These are phyloP conservation scores for Parascedosporium putredinis DNA, from an alignment of 2,329 filamentous ascomycete genomes.

Conservation along the genomic window DNA sequence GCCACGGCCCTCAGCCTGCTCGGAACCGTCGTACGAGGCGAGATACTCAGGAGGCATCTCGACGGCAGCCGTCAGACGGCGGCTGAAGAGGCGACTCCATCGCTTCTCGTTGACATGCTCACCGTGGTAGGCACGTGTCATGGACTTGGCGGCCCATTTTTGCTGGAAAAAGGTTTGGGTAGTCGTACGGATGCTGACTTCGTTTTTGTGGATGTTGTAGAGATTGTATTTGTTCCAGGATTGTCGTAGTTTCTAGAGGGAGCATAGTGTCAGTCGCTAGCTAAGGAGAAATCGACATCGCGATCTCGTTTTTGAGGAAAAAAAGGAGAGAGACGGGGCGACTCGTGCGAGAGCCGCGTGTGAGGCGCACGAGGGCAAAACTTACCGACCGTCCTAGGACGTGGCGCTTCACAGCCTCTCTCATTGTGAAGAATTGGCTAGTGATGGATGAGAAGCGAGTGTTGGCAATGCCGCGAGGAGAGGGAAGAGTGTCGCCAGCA, in stretches of 20 bases:
- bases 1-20: conserved; percentile 74
- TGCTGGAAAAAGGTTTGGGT: conserved; percentile 81
- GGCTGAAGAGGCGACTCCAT: conserved; percentile 88
- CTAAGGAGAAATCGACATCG: not conserved
- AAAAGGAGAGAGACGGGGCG: conserved; percentile 3
- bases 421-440: conserved; percentile 13
- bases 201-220: conserved; percentile 63
- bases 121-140: conserved; percentile 81
- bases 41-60: conserved; percentile 76
- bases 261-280: conserved; percentile 6
- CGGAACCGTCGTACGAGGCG: conserved; percentile 69
- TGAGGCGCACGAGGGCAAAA: not conserved
- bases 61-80: conserved; percentile 69
- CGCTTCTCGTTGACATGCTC: conserved; percentile 87
- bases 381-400: conserved; percentile 13
- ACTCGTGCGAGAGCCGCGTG: not conserved
- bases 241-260: conserved; percentile 72
- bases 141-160: conserved; percentile 88
- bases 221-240: conserved; percentile 98
- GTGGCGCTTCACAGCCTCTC: conserved; percentile 13
- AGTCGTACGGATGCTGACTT: conserved; percentile 21
- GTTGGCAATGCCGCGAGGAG: conserved; percentile 1
- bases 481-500: conserved; percentile 2
- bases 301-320: not conserved
- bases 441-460: conserved; percentile 7